Evolutionary conservation across 2,329 filamentous ascomycete species (phyloP).

Genomic region (Nigrograna mackinnonii): DNA sequence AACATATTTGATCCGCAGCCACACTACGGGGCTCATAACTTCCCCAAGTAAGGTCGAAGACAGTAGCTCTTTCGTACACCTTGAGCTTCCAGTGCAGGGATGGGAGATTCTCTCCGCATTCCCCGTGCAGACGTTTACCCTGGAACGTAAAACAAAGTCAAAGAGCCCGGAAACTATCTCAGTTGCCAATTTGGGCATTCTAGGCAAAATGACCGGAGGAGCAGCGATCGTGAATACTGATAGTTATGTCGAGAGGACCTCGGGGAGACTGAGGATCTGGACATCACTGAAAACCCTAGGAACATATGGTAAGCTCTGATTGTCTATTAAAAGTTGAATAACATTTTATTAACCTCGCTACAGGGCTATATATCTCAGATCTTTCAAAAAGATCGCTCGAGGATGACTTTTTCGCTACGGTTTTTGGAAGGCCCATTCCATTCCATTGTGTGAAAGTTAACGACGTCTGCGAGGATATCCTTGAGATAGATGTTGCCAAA

Average conservation of each 20-base stretch:
- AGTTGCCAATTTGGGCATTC: conserved; percentile 74
- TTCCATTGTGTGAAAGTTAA: conserved; percentile 65
- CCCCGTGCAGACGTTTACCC: conserved; percentile 62
- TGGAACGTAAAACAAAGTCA: conserved; percentile 43
- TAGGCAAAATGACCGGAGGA: conserved; percentile 88
- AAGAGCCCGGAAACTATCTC: conserved; percentile 44
- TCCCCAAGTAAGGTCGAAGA: conserved; percentile 51
- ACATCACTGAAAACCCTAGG: conserved; percentile 81
- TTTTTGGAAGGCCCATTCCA: conserved; percentile 73
- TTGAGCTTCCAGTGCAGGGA: conserved; percentile 66
- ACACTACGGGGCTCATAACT: conserved; percentile 68
- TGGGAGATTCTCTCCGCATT: conserved; percentile 84
- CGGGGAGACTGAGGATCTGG: conserved; percentile 66
- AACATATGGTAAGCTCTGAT: conserved; percentile 59
- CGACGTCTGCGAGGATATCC: conserved; percentile 57
- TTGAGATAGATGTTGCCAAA: conserved; percentile 75
- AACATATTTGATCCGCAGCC: conserved; percentile 73
- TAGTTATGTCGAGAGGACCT: conserved; percentile 58
- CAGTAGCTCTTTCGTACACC: conserved; percentile 58
- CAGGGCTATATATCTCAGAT: conserved; percentile 76
- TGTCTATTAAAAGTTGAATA: background rate
- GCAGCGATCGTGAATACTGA: conserved; percentile 72
- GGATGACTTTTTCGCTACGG: conserved; percentile 72
- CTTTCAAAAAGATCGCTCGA: conserved; percentile 64
- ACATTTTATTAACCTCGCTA: conserved; percentile 8